These are phyloP conservation scores for Eimeria tenella DNA, from an alignment of 169 alveolate species.

Conservation along the genomic window DNA sequence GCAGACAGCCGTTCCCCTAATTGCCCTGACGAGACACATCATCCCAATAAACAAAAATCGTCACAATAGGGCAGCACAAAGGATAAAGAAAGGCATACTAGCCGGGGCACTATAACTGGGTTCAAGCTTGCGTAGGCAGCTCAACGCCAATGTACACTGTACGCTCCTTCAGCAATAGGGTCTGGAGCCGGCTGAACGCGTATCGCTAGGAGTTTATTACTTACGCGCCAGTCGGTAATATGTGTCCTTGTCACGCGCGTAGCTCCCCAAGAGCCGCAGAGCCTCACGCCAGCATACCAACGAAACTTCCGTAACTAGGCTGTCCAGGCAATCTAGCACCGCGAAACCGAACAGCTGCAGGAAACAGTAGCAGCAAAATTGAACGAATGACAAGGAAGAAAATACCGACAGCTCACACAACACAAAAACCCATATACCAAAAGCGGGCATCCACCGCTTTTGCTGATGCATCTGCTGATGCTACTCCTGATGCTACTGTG, in stretches of 20 bases:
- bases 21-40: not conserved
- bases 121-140: too few relatives aligned
- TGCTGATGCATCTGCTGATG: not conserved
- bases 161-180: too few relatives aligned
- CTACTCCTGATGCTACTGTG: not conserved
- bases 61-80: slow-evolving; percentile 24
- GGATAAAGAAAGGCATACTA: not conserved
- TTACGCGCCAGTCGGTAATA: slow-evolving; percentile 12
- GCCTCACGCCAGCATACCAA: slow-evolving; percentile 4
- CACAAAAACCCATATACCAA: not conserved
- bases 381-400: not conserved
- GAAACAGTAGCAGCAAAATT: slow-evolving; percentile 23
- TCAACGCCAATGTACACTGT: too few relatives aligned
- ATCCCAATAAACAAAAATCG: not conserved
- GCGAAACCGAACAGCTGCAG: slow-evolving; percentile 48
- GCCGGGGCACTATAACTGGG: not conserved
- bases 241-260: not conserved
- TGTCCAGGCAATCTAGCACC: not conserved
- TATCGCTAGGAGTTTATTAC: not conserved
- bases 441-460: not conserved
- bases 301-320: not conserved
- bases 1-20: slow-evolving; percentile 3
- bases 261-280: not conserved
- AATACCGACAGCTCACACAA: not conserved
- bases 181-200: not conserved